Evolutionary conservation across 1,284 basidiomycete species (phyloP).

Genomic region (Cryptococcus deneoformans): DNA sequence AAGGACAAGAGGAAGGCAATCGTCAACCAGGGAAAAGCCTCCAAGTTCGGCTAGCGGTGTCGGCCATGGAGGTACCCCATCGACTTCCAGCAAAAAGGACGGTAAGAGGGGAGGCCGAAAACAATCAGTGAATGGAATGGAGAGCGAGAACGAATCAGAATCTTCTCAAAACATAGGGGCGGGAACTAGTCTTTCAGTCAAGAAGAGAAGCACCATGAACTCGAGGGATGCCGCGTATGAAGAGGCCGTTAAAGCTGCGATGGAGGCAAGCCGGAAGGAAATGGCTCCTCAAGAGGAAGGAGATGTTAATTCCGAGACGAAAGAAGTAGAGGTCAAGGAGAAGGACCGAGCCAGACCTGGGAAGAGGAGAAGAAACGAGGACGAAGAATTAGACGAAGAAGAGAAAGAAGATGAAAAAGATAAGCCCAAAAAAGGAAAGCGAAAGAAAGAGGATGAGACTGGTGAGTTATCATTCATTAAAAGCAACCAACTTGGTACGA

Average conservation of each 20-base stretch:
- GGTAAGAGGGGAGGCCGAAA: constrained; percentile 2
- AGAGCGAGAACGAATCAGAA: background rate
- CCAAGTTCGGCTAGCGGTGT: background rate
- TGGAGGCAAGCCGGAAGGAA: constrained; percentile 49
- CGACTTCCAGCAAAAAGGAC: background rate
- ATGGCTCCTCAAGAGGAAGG: constrained; percentile 23
- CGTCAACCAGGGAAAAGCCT: constrained; percentile 10
- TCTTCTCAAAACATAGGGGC: background rate
- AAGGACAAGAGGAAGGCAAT: constrained; percentile 12
- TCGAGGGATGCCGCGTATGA: constrained; percentile 93
- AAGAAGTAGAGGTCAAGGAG: constrained; percentile 12
- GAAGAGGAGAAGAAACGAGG: constrained; percentile 6
- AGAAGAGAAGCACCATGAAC: constrained; percentile 95
- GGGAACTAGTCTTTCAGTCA: constrained; percentile 46
- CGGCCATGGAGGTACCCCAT: too few relatives aligned
- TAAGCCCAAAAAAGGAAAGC: constrained; percentile 34
- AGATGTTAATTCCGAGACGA: constrained; percentile 38
- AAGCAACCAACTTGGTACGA: background rate
- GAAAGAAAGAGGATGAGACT: constrained; percentile 40
- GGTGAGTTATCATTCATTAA: constrained; percentile 20
- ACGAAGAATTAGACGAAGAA: constrained; percentile 26
- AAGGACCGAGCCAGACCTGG: constrained; percentile 12
- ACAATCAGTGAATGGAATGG: background rate
- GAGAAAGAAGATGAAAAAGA: constrained; percentile 21
- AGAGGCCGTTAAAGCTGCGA: constrained; percentile 64